These are phyloP conservation scores for Ampelocalamus luodianensis DNA, from an alignment of 176 grass and related monocot species.

Conservation along the genomic window DNA sequence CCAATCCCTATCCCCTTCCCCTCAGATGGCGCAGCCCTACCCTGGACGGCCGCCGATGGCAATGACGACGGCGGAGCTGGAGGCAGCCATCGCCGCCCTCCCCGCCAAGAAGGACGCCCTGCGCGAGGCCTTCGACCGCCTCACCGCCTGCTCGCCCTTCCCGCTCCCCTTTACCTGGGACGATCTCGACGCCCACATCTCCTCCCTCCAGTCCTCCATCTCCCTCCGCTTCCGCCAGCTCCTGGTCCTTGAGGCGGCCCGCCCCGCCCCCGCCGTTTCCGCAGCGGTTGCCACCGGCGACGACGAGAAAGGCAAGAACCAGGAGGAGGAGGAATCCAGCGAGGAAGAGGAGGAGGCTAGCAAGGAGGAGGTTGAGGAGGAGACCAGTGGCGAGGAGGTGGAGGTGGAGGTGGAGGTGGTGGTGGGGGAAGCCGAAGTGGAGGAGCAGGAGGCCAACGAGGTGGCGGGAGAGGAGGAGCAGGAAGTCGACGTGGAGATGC, in stretches of 20 bases:
- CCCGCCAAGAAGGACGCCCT: slow-evolving; percentile 51
- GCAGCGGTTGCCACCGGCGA: background rate
- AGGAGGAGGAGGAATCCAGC: background rate
- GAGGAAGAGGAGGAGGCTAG: background rate
- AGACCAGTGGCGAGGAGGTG: background rate
- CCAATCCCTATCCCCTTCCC: background rate
- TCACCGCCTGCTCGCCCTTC: slow-evolving; percentile 39
- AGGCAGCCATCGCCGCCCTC: slow-evolving; percentile 43
- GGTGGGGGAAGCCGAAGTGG: background rate
- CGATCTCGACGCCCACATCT: slow-evolving; percentile 59
- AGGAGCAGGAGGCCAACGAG: background rate
- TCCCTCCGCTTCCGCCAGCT: slow-evolving; percentile 40
- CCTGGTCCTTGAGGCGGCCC: slow-evolving; percentile 33
- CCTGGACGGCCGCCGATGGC: background rate
- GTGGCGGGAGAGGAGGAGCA: too few species aligned
- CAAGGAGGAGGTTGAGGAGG: background rate
- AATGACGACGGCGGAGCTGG: slow-evolving; percentile 35
- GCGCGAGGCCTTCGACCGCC: slow-evolving; percentile 55
- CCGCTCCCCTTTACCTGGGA: slow-evolving; percentile 55
- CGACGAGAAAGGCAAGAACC: background rate
- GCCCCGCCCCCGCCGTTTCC: background rate
- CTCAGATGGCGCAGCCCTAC: background rate
- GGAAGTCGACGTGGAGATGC: background rate
- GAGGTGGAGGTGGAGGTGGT: background rate
- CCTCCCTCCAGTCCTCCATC: slow-evolving; percentile 45